phyloP scores from a whole-genome alignment of 177 flowering plant species.

The Vitis hybrid region DNA sequence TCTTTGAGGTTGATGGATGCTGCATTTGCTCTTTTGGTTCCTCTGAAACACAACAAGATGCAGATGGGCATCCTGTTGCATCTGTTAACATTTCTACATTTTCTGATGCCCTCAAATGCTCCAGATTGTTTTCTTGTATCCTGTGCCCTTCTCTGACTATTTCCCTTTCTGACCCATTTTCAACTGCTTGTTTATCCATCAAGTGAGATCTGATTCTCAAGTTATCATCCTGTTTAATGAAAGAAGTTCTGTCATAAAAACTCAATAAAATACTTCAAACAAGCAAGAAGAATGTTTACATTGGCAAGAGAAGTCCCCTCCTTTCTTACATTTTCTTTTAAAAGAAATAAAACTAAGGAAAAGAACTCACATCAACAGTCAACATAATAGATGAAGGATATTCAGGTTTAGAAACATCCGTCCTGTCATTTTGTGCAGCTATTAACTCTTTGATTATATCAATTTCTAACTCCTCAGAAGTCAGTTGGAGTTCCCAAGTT shows the following conservation, averaged over 20 bases:
- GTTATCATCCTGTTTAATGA: background rate
- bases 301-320: too few species aligned
- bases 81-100: background rate
- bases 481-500: constrained; percentile 28
- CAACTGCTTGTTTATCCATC: background rate
- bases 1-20: background rate
- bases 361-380: constrained; percentile 6
- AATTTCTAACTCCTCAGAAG: constrained; percentile 22
- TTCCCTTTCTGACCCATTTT: background rate
- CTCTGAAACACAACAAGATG: background rate
- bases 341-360: background rate
- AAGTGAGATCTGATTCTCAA: background rate
- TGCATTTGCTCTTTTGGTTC: background rate
- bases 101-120: background rate
- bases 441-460: constrained; percentile 28
- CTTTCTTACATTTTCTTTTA: background rate
- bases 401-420: background rate
- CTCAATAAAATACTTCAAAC: background rate
- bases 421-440: background rate
- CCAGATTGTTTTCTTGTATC: background rate
- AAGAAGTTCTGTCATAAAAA: background rate
- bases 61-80: background rate
- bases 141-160: background rate
- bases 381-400: background rate
- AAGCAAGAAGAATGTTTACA: background rate